These are phyloP conservation scores for Lolium multiflorum DNA, from an alignment of 176 grass and related monocot species.

Conservation along the genomic window DNA sequence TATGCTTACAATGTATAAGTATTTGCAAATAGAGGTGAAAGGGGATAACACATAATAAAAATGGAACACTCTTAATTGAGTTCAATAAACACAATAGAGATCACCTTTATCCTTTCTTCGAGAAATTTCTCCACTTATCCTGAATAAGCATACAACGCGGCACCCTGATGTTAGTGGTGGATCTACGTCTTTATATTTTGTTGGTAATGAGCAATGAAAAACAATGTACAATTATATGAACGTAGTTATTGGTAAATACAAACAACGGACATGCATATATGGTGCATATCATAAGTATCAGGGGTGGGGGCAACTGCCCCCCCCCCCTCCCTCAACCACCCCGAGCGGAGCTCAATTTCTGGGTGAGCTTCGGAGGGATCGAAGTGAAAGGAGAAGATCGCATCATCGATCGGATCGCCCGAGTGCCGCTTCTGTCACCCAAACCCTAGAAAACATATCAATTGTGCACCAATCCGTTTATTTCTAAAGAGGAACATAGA, in stretches of 20 bases:
- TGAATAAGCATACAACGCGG: background rate
- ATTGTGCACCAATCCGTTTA: no score
- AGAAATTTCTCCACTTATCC: conserved; percentile 45
- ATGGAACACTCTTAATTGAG: background rate
- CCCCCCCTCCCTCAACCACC: background rate
- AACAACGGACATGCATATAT: background rate
- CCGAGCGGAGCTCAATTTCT: no score
- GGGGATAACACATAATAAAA: background rate
- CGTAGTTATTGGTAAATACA: background rate
- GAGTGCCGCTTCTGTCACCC: no score
- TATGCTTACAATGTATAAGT: no score
- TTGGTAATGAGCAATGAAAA: background rate
- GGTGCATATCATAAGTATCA: background rate
- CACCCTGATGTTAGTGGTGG: background rate
- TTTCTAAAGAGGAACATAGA: no score
- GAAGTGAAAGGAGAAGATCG: no score
- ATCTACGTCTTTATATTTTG: background rate
- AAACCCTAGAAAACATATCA: no score
- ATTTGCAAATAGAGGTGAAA: background rate
- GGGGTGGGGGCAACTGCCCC: background rate
- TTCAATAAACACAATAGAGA: background rate
- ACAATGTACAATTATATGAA: background rate
- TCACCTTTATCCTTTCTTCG: background rate
- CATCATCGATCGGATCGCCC: no score
- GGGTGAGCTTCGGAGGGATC: no score